phyloP scores from a whole-genome alignment of 2,329 filamentous ascomycete genomes.

The Penicillium sp. region DNA sequence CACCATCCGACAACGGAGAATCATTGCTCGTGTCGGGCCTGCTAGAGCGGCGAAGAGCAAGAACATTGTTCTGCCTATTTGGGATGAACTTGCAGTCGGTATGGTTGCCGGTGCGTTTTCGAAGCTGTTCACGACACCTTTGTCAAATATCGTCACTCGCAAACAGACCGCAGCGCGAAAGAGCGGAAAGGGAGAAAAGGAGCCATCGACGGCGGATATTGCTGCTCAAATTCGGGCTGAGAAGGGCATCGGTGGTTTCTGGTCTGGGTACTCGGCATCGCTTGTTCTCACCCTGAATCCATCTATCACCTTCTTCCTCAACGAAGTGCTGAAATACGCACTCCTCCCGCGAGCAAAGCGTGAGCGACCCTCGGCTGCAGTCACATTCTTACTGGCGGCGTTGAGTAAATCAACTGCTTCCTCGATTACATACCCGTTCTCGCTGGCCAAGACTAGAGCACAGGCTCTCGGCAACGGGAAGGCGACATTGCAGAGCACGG shows the following conservation, averaged over 20 bases:
- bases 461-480: slow-evolving; percentile 57
- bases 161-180: slow-evolving; percentile 66
- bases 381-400: slow-evolving; percentile 71
- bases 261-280: slow-evolving; percentile 84
- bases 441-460: slow-evolving; percentile 77
- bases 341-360: slow-evolving; percentile 60
- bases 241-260: slow-evolving; percentile 75
- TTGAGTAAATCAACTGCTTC: slow-evolving; percentile 78
- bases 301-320: slow-evolving; percentile 81
- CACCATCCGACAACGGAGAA: slow-evolving; percentile 53
- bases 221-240: slow-evolving; percentile 66
- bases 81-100: slow-evolving; percentile 76
- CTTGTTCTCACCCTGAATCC: slow-evolving; percentile 83
- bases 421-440: slow-evolving; percentile 80
- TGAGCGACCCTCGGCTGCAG: slow-evolving; percentile 55
- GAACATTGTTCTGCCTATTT: slow-evolving; percentile 55
- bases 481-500: slow-evolving; percentile 9
- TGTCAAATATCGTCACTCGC: slow-evolving; percentile 79
- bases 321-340: slow-evolving; percentile 68
- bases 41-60: slow-evolving; percentile 29
- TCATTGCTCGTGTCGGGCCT: slow-evolving; percentile 41
- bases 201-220: slow-evolving; percentile 58
- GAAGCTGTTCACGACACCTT: slow-evolving; percentile 75
- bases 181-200: slow-evolving; percentile 8
- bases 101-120: slow-evolving; percentile 71